Conservation (phyloP, 2,329 filamentous ascomycete species). For the Sclerotinia minor region DNA sequence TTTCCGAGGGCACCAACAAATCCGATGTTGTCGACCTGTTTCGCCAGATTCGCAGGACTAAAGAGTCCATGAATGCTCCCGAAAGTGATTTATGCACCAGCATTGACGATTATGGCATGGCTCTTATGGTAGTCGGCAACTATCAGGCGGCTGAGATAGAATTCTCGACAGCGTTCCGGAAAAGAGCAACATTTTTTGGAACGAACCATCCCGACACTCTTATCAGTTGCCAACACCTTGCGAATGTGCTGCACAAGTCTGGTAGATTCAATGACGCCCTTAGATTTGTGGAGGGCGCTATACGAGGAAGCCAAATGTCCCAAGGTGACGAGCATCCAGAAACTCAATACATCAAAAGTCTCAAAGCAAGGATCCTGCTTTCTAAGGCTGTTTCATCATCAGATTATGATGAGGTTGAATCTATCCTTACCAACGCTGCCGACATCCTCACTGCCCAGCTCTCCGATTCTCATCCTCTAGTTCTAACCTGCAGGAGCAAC, state of each 20-base stretch:
- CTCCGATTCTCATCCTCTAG: slow-evolving; percentile 32
- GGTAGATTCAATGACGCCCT: slow-evolving; percentile 34
- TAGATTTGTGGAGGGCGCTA: slow-evolving; percentile 31
- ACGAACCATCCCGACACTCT: slow-evolving; percentile 34
- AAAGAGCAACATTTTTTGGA: slow-evolving; percentile 30
- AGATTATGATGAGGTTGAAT: slow-evolving; percentile 34
- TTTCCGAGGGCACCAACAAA: slow-evolving; percentile 32
- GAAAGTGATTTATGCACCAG: slow-evolving; percentile 20
- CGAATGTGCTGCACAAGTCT: slow-evolving; percentile 30
- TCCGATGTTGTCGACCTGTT: slow-evolving; percentile 30
- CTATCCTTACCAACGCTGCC: slow-evolving; percentile 29
- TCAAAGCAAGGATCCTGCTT: slow-evolving; percentile 32
- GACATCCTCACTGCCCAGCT: slow-evolving; percentile 29
- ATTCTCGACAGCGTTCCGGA: slow-evolving; percentile 32
- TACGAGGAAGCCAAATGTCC: slow-evolving; percentile 32
- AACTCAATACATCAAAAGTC: slow-evolving; percentile 33
- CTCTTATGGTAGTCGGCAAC: slow-evolving; percentile 32
- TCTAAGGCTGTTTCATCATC: slow-evolving; percentile 29
- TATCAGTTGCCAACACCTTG: slow-evolving; percentile 33
- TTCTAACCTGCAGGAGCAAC: slow-evolving; percentile 33
- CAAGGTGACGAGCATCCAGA: slow-evolving; percentile 34
- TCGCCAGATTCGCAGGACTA: slow-evolving; percentile 25
- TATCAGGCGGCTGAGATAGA: slow-evolving; percentile 31
- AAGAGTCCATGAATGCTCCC: slow-evolving; percentile 15
- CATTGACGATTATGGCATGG: slow-evolving; percentile 23